phyloP scores from a whole-genome alignment of 495 filamentous ascomycete genomes.

The Penicillium manginii region DNA sequence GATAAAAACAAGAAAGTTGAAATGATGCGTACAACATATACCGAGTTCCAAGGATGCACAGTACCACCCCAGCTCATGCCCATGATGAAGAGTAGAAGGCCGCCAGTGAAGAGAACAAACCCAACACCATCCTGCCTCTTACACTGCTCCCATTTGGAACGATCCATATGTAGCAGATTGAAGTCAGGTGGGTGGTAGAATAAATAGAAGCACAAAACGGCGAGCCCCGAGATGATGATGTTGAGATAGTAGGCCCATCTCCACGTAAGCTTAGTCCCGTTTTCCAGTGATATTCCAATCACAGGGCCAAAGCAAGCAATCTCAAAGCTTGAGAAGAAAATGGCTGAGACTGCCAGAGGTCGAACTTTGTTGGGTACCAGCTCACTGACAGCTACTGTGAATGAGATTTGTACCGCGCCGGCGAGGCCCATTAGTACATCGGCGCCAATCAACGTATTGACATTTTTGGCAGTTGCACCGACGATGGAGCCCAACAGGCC shows the following conservation, averaged over 20 bases:
- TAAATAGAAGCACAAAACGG: constrained; percentile 43
- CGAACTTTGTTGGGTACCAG: constrained; percentile 51
- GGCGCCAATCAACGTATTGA: constrained; percentile 47
- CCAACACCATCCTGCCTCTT: constrained; percentile 49
- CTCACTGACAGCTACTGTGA: constrained; percentile 39
- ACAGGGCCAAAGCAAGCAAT: constrained; percentile 47
- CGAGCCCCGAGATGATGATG: constrained; percentile 42
- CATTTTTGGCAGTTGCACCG: constrained; percentile 45
- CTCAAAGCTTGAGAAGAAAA: constrained; percentile 41
- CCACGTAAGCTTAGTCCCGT: constrained; percentile 43
- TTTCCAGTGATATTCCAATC: constrained; percentile 42
- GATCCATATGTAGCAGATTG: no score
- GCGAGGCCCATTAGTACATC: constrained; percentile 38
- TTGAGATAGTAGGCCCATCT: constrained; percentile 50
- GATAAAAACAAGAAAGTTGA: no score
- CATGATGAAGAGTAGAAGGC: constrained; percentile 48
- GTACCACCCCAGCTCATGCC: constrained; percentile 55
- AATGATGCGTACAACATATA: constrained; percentile 51
- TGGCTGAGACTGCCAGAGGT: constrained; percentile 37
- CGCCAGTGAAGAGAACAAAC: constrained; percentile 43
- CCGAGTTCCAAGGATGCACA: constrained; percentile 53
- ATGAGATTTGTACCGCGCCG: constrained; percentile 42
- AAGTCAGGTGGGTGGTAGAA: no score
- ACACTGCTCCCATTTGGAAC: no score
- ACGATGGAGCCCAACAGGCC: constrained; percentile 49